phyloP scores from a whole-genome alignment of 2,329 filamentous ascomycete species.

The Penicillium olsonii region DNA sequence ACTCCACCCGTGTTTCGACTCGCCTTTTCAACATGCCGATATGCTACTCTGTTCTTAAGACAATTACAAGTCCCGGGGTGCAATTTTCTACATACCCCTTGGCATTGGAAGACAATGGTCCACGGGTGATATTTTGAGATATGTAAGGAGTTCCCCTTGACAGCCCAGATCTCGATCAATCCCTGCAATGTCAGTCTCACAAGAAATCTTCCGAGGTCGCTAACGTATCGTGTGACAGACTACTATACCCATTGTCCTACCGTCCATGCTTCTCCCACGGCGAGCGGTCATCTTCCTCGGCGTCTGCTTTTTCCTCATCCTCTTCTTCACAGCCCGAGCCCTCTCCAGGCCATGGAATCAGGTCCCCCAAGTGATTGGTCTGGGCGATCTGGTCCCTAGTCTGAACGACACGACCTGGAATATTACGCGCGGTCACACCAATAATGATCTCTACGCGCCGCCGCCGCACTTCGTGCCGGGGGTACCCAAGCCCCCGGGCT shows the following conservation, averaged over 20 bases:
- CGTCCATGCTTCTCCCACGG: constrained; percentile 36
- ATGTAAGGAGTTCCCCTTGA: background rate
- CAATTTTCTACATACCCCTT: background rate
- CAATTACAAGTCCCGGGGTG: too few relatives aligned
- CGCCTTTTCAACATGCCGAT: background rate
- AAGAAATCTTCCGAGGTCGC: constrained; percentile 6
- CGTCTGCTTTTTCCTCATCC: constrained; percentile 33
- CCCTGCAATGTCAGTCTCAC: background rate
- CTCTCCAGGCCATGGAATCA: constrained; percentile 38
- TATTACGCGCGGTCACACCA: constrained; percentile 13
- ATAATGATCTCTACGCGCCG: constrained; percentile 27
- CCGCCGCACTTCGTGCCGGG: constrained; percentile 37
- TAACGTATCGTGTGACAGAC: constrained; percentile 18
- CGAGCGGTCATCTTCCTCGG: constrained; percentile 35
- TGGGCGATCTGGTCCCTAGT: constrained; percentile 34
- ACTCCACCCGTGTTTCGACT: constrained; percentile 3
- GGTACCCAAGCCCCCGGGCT: constrained; percentile 45
- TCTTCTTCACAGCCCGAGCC: constrained; percentile 30
- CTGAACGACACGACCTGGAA: constrained; percentile 18
- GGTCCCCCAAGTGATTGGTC: constrained; percentile 39
- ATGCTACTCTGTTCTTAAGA: background rate
- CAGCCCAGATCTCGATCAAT: background rate
- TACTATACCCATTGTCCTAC: constrained; percentile 2
- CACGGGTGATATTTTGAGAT: constrained; percentile 3
- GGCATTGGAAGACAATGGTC: background rate